Conservation (phyloP, 805 yeast species). For the Metschnikowia gruessii region DNA sequence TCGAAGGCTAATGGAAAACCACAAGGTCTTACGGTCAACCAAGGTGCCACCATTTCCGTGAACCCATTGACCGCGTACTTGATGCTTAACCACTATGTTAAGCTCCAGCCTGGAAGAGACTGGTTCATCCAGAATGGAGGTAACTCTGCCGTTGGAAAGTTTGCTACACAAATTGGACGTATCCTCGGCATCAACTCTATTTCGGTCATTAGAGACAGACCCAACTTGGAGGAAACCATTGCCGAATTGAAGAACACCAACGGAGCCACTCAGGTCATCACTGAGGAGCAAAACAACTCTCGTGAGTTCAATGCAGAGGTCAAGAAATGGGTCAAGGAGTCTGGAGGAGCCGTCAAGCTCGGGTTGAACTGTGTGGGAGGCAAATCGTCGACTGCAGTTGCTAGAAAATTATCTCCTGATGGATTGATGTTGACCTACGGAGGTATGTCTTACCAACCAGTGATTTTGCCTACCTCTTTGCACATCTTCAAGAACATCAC, state of each 20-base stretch:
- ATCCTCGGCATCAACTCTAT: slow-evolving; percentile 78
- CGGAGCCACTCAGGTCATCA: slow-evolving; percentile 88
- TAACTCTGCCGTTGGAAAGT: slow-evolving; percentile 90
- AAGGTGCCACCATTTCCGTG: slow-evolving; percentile 87
- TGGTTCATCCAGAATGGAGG: slow-evolving; percentile 98
- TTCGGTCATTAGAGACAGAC: slow-evolving; percentile 84
- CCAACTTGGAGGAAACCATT: slow-evolving; percentile 59
- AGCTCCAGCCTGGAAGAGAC: slow-evolving; percentile 60
- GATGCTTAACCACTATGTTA: slow-evolving; percentile 70
- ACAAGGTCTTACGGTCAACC: slow-evolving; percentile 38
- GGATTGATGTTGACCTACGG: slow-evolving; percentile 91
- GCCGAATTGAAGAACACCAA: slow-evolving; percentile 49
- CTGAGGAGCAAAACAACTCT: slow-evolving; percentile 79
- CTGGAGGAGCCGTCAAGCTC: slow-evolving; percentile 56
- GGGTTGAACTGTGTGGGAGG: slow-evolving; percentile 97
- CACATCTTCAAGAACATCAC: slow-evolving; percentile 87
- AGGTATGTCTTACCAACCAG: slow-evolving; percentile 96
- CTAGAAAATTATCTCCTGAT: slow-evolving; percentile 72
- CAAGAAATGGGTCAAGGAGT: slow-evolving; percentile 49
- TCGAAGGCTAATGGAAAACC: slow-evolving; percentile 38
- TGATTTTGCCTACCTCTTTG: slow-evolving; percentile 81
- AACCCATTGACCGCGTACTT: slow-evolving; percentile 92
- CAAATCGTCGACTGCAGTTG: slow-evolving; percentile 71
- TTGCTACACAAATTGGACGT: slow-evolving; percentile 84
- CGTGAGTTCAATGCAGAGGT: slow-evolving; percentile 62